Conservation (phyloP, 768 basidiomycete species). For the Rhodosporidiobolus odoratus region DNA sequence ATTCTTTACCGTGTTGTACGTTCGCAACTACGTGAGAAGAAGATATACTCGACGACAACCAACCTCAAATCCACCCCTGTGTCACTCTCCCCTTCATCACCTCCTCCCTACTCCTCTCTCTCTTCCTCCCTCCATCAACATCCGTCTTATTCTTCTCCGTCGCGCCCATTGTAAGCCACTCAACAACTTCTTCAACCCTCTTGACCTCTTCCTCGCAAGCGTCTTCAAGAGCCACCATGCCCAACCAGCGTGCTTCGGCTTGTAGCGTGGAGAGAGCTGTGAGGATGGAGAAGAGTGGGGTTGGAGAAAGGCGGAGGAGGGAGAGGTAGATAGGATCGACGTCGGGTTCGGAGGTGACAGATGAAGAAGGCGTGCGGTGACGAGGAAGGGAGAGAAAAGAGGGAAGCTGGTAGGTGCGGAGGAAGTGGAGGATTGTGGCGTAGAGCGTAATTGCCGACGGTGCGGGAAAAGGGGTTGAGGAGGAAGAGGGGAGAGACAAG, state of each 20-base stretch:
- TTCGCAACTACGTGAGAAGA: no score
- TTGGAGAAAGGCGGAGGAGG: neutral
- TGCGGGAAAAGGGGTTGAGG: neutral
- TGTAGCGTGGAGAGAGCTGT: neutral
- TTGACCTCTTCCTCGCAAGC: neutral
- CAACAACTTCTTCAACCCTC: neutral
- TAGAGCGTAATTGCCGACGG: neutral
- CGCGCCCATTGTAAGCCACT: neutral
- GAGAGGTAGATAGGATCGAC: neutral
- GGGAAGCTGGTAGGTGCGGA: constrained; percentile 2
- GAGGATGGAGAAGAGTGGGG: constrained; percentile 2
- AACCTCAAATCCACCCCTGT: constrained; percentile 24
- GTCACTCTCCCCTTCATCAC: neutral
- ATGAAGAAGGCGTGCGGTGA: neutral
- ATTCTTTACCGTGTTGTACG: no score
- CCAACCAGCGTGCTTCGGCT: constrained; percentile 6
- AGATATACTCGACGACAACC: neutral
- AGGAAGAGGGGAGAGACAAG: neutral
- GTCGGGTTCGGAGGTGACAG: neutral
- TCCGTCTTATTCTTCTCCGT: neutral
- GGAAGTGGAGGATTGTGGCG: constrained; percentile 7
- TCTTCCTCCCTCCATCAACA: neutral
- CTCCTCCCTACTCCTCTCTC: constrained; percentile 2
- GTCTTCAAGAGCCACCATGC: neutral
- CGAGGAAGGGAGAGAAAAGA: neutral